A percentile compares a stretch with the other conserved stretches of the same genome.
Evolutionary conservation across 2,329 filamentous ascomycete genomes (phyloP).

Genomic region (Sphaerulina populicola): DNA sequence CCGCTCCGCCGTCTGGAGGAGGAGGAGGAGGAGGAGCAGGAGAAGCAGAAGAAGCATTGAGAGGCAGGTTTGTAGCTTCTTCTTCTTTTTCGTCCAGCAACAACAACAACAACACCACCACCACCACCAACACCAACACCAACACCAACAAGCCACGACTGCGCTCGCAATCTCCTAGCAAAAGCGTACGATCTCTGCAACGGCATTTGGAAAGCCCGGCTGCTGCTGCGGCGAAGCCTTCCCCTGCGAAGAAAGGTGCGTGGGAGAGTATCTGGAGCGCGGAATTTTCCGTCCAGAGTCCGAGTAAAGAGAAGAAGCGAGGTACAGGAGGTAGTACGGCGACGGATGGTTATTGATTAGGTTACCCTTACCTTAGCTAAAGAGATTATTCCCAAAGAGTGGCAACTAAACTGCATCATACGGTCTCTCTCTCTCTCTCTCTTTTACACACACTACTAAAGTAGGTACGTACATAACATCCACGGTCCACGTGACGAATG

Average conservation of each 20-base stretch:
- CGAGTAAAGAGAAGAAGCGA: conserved; percentile 24
- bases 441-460: no score
- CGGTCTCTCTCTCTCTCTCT: no score
- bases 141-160: conserved; percentile 10
- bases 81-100: not conserved
- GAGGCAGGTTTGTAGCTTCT: conserved; percentile 11
- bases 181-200: conserved; percentile 29
- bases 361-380: no score
- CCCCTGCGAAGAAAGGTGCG: conserved; percentile 13
- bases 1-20: not conserved
- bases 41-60: not conserved
- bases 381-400: no score
- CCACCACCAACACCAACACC: no score
- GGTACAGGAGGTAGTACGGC: not conserved
- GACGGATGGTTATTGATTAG: no score
- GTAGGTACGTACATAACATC: no score
- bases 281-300: conserved; percentile 30
- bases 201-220: conserved; percentile 17
- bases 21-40: no score
- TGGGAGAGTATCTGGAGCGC: conserved; percentile 31
- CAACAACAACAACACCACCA: not conserved
- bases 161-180: conserved; percentile 28
- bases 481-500: no score
- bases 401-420: no score
- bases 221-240: conserved; percentile 15